Evolutionary conservation across 345 rosid genomes (phyloP), one percentile per base, ranked within the genome.

Genomic region (Populus deltoides): DNA sequence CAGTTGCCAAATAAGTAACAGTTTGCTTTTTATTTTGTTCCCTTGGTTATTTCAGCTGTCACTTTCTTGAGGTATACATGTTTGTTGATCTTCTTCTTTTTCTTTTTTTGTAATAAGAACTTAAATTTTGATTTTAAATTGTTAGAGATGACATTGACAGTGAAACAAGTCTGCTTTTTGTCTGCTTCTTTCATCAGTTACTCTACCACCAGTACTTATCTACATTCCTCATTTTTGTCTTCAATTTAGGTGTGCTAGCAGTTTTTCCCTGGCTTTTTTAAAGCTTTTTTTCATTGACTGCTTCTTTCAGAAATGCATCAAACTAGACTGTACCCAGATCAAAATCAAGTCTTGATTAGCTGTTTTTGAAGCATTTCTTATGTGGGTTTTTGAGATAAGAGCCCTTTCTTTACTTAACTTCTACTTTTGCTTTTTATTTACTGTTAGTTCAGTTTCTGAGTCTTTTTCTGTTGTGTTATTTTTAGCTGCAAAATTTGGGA

Each of bases 121-220:
- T 38, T 43, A 33, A 16, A 39, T 73, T 4, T 71, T 61, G 9
- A 20, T 71, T 49, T 57, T 75, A 35, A 49, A 35, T 47, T 29
- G 68, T 8, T 73, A 36, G 76, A 68, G 41, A 81, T 68, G 74
- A 81, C 25, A 79, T 75, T 79, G 86, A 83, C 77, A 77, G 87
- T 77, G 90, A 87, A 79, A 74, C 74, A 81, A 82, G 85, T 82
- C 72, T 71, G 9, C 86, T 82, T 87, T 87, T 85, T 85, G 86
- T 79, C 85, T 75, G 81, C 69, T 81, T 77, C 81, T 70, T 45
- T 74, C 77, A 55, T 51, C 53, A 72, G 74, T 75, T 79, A 45
- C 73, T 83, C 83, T 74, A 70, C 85, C n/a, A 12, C 63, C 65
- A 59, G 65, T 9, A 59, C 65, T 59, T 13, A 16, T 78, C 77